Percentiles rank a stretch among this genome's conserved stretches.
phyloP scores from a whole-genome alignment of 192 early-diverging fungal species.

The Coemansia sp. region DNA sequence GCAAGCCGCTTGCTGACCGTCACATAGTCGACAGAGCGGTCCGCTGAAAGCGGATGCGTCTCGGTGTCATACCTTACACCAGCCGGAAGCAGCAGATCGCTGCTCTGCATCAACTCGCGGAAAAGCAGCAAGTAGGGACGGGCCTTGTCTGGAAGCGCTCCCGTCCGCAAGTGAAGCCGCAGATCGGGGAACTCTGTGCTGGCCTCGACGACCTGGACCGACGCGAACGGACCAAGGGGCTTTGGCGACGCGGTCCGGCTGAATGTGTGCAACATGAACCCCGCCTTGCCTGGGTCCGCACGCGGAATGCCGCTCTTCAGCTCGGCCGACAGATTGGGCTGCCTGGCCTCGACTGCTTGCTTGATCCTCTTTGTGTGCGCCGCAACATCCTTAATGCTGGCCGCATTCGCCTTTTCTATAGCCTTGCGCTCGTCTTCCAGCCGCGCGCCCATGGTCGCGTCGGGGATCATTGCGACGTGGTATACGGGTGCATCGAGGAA shows the following conservation, averaged over 20 bases:
- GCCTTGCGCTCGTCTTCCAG: slow-evolving; percentile 25
- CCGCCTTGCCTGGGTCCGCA: slow-evolving; percentile 19
- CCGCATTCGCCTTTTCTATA: slow-evolving; percentile 16
- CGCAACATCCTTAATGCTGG: slow-evolving; percentile 15
- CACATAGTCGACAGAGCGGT: slow-evolving; percentile 9
- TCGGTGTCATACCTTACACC: slow-evolving; percentile 30
- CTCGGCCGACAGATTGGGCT: slow-evolving; percentile 45
- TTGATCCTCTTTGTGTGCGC: slow-evolving; percentile 50
- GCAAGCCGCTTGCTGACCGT: slow-evolving; percentile 44
- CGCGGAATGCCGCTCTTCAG: slow-evolving; percentile 53
- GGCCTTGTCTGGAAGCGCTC: slow-evolving; percentile 52
- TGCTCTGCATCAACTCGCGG: slow-evolving; percentile 68
- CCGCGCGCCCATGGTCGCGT: slow-evolving; percentile 4
- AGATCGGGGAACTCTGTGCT: slow-evolving; percentile 63
- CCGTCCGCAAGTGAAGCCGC: slow-evolving; percentile 52
- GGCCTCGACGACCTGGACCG: slow-evolving; percentile 56
- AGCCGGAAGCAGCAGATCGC: slow-evolving; percentile 49
- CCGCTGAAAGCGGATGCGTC: not conserved
- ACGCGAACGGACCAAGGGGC: slow-evolving; percentile 41
- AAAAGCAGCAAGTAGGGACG: slow-evolving; percentile 69
- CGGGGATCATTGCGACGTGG: slow-evolving; percentile 31
- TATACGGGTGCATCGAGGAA: slow-evolving; percentile 17
- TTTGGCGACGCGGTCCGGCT: not conserved
- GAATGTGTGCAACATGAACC: slow-evolving; percentile 11
- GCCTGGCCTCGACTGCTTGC: slow-evolving; percentile 18